Evolutionary conservation across 2,329 filamentous ascomycete species (phyloP).

Genomic region (Fusarium luffae): DNA sequence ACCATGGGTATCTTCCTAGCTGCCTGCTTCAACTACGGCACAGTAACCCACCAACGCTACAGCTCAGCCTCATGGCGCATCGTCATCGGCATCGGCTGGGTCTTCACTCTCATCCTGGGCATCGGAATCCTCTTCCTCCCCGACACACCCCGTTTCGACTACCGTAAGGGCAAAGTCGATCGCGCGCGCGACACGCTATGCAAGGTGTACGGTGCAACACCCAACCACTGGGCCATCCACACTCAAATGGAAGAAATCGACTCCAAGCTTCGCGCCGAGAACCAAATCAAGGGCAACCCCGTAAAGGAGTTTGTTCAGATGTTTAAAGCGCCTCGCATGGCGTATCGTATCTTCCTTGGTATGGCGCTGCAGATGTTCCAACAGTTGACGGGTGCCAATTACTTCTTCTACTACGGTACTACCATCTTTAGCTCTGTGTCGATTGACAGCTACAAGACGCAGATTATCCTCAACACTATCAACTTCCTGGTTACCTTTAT

Average conservation of each 20-base stretch:
- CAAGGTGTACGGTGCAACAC: slow-evolving; percentile 58
- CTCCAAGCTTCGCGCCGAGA: slow-evolving; percentile 63
- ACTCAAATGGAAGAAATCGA: slow-evolving; percentile 65
- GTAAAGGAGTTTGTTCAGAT: slow-evolving; percentile 65
- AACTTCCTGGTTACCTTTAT: slow-evolving; percentile 75
- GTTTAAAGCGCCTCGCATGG: slow-evolving; percentile 72
- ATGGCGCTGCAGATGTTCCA: slow-evolving; percentile 72
- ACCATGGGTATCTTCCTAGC: slow-evolving; percentile 70
- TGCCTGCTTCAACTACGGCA: slow-evolving; percentile 72
- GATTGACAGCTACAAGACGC: slow-evolving; percentile 71
- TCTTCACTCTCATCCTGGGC: slow-evolving; percentile 62
- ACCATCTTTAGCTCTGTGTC: slow-evolving; percentile 59
- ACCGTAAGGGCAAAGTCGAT: slow-evolving; percentile 59
- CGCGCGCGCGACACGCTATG: slow-evolving; percentile 61
- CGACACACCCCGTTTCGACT: slow-evolving; percentile 64
- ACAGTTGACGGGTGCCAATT: slow-evolving; percentile 75
- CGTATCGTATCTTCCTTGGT: slow-evolving; percentile 70
- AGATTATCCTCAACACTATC: slow-evolving; percentile 74
- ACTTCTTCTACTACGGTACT: slow-evolving; percentile 73
- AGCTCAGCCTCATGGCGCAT: slow-evolving; percentile 70
- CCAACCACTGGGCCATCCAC: slow-evolving; percentile 58
- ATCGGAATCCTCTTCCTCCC: slow-evolving; percentile 62
- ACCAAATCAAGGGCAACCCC: slow-evolving; percentile 52
- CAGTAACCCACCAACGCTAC: slow-evolving; percentile 56
- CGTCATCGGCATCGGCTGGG: slow-evolving; percentile 64